Conservation (phyloP, 441 rosid genomes). For the Gossypium gossypioides region DNA sequence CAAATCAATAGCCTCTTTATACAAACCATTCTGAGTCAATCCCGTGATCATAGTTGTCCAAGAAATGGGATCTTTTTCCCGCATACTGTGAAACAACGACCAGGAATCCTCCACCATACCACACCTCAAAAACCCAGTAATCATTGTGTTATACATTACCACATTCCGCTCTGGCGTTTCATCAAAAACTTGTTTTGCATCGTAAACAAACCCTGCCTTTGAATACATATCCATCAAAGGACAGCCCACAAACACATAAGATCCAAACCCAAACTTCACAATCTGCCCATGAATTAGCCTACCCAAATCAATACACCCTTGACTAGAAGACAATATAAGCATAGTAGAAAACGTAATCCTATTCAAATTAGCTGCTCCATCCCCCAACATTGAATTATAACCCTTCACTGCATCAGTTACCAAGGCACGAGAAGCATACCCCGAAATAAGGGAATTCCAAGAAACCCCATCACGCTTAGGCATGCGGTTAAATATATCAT, state of each 20-base stretch:
- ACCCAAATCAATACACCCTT: constrained; percentile 41
- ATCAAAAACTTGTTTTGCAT: constrained; percentile 55
- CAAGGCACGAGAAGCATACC: constrained; percentile 43
- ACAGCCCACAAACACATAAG: constrained; percentile 57
- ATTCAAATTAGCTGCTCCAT: constrained; percentile 39
- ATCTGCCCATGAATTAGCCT: constrained; percentile 68
- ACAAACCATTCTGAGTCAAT: constrained; percentile 54
- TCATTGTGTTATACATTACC: constrained; percentile 65
- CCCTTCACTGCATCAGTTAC: constrained; percentile 41
- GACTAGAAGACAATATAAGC: constrained; percentile 52
- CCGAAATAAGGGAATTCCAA: constrained; percentile 73
- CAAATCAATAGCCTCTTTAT: constrained; percentile 47
- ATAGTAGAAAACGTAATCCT: constrained; percentile 71
- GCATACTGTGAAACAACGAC: constrained; percentile 46
- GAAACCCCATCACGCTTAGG: constrained; percentile 58
- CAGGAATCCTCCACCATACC: constrained; percentile 63
- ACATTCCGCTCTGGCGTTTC: constrained; percentile 43
- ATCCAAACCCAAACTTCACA: constrained; percentile 57
- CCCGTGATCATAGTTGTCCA: constrained; percentile 92
- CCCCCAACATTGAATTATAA: constrained; percentile 58
- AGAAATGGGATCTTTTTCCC: constrained; percentile 65
- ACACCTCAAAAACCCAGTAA: constrained; percentile 55
- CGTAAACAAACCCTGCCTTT: constrained; percentile 45
- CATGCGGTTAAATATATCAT: constrained; percentile 41
- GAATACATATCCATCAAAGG: constrained; percentile 83